Evolutionary conservation across 2,329 filamentous ascomycete genomes (phyloP), one percentile per base, ranked within the genome.

Genomic region (Pyricularia sp.): DNA sequence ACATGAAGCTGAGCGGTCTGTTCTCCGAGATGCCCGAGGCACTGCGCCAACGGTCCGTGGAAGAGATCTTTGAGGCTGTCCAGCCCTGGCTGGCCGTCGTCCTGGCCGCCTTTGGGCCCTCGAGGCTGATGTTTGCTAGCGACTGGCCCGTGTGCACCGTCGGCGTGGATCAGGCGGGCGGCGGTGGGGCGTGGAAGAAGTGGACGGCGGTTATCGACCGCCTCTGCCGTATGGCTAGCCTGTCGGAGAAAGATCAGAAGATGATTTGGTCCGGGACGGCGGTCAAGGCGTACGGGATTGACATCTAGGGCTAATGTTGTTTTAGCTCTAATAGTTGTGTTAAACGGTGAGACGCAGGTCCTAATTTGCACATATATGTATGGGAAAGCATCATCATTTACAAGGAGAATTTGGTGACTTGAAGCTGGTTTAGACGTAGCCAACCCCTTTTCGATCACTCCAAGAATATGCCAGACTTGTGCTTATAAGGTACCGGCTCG

Each of bases 111-210:
- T 97, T 96, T 71, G 87, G 89, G 1, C 77, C 88, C 0, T 73
- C 79, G 26, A 82, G 91, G 68, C 82, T 94, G 72, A 92, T 97
- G 88, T 97, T 94, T 75, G 93, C 88, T 28, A 93, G 89, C 68
- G 92, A 97, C 75, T 97, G 93, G 93, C 93, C 93, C 2, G 88
- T 97, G 0, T 96, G 91, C 76, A 93, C 91, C 67, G 78, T 91
- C 40, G 84, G 84, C 0, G 76, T 79, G 22, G 74, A 70, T 28
- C 71, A 72, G 12, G 40, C 55, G 0, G 76, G 75, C 6, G 60
- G 35, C 59, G 65, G 66, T 44, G 74, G 69, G 33, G 86, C 89
- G 35, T 96, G 92, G 91, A 77, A 78, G 44, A 84, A 88, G 70
- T 97, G 93, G 93, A 84, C 79, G 68, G 79, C 79, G 24, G 79